Evolutionary conservation across 23 red algal genomes (phyloP).

Genomic region (Cyanidiococcus yangmingshanensis): DNA sequence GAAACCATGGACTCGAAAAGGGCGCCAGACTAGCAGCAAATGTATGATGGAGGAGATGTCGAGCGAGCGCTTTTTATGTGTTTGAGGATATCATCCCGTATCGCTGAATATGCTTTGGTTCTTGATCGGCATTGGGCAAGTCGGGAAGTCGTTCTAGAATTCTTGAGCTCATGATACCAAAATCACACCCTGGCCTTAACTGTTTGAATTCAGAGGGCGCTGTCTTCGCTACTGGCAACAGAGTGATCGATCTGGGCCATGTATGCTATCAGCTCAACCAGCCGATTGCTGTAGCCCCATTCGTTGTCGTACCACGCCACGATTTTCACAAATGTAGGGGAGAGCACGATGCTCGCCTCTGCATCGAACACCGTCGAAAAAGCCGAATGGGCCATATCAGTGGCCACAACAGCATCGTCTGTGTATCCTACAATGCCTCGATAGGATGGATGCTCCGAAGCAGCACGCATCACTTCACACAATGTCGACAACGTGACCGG

Average conservation of each 20-base stretch:
- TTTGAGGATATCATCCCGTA: too few relatives aligned
- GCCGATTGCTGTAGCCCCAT: constrained; percentile 93
- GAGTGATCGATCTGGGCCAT: constrained; percentile 70
- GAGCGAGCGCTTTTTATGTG: too few relatives aligned
- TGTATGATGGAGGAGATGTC: too few relatives aligned
- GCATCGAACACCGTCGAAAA: constrained; percentile 94
- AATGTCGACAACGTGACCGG: constrained; percentile 78
- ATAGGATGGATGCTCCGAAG: constrained; percentile 49
- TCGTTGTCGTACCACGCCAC: constrained; percentile 99
- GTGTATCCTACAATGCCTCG: constrained; percentile 96
- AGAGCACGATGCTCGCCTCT: constrained; percentile 87
- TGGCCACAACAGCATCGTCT: constrained; percentile 81
- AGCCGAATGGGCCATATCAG: constrained; percentile 77
- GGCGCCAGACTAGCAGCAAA: too few relatives aligned
- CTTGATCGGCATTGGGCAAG: too few relatives aligned
- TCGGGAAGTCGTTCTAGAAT: too few relatives aligned
- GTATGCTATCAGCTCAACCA: constrained; percentile 88
- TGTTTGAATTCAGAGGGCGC: too few relatives aligned
- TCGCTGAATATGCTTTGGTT: too few relatives aligned
- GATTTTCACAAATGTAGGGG: constrained; percentile 85
- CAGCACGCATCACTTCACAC: constrained; percentile 71
- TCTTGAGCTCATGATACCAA: too few relatives aligned
- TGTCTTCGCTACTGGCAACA: too few relatives aligned
- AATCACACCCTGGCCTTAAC: too few relatives aligned
- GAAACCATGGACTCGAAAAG: too few relatives aligned